A percentile compares a stretch with the other conserved stretches of the same genome.
phyloP scores from a whole-genome alignment of 1,284 basidiomycete species.

The Naganishia sp. region DNA sequence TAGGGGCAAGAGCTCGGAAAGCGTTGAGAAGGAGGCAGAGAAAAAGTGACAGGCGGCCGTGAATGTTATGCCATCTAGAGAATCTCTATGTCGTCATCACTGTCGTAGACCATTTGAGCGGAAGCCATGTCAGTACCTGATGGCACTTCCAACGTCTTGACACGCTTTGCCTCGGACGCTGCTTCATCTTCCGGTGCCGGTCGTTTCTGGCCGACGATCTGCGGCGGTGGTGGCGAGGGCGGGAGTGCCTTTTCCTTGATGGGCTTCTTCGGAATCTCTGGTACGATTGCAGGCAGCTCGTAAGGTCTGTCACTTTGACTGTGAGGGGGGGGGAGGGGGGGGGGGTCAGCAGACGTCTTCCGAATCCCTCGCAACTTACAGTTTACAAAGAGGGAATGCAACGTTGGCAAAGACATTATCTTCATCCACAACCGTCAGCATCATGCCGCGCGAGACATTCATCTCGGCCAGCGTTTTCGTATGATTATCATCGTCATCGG shows the following conservation, averaged over 20 bases:
- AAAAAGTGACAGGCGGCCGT: background rate
- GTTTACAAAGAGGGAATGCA: constrained; percentile 66
- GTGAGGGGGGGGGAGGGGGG: constrained; percentile 37
- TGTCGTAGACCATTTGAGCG: constrained; percentile 49
- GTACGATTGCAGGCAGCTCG: constrained; percentile 62
- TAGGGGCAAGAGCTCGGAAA: background rate
- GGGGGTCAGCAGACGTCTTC: constrained; percentile 1
- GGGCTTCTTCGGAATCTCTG: constrained; percentile 56
- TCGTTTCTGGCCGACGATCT: constrained; percentile 57
- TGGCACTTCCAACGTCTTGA: constrained; percentile 62
- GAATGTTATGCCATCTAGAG: constrained; percentile 17
- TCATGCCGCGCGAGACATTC: constrained; percentile 59
- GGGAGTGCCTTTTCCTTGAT: constrained; percentile 43
- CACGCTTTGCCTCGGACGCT: constrained; percentile 44
- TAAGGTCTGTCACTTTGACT: constrained; percentile 61
- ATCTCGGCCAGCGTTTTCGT: constrained; percentile 48
- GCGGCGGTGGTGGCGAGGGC: constrained; percentile 55
- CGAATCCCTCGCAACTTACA: constrained; percentile 61
- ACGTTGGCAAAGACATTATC: constrained; percentile 75
- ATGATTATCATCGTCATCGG: constrained; percentile 51
- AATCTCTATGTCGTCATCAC: constrained; percentile 35
- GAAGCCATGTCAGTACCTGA: constrained; percentile 57
- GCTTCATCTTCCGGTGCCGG: constrained; percentile 62
- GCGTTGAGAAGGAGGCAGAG: background rate
- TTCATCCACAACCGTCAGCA: constrained; percentile 70